Percentiles rank a stretch among this genome's conserved stretches.
Evolutionary conservation across 192 early-diverging fungal species (phyloP).

Genomic region (Coemansia sp.): DNA sequence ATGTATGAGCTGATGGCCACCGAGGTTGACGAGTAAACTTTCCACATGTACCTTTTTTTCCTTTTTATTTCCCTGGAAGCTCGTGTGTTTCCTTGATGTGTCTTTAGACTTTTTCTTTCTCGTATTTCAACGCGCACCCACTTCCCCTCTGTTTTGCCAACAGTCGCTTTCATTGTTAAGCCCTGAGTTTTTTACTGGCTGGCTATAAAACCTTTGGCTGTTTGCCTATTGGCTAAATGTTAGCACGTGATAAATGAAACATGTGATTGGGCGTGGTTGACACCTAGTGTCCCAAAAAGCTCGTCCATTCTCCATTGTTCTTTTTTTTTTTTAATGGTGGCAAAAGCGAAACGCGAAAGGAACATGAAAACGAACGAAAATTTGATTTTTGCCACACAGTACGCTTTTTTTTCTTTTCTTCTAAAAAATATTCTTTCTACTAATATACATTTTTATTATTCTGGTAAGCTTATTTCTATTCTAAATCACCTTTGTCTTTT

Average conservation of each 20-base stretch:
- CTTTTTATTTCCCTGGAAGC: slow-evolving; percentile 1
- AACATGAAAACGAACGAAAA: slow-evolving; percentile 7
- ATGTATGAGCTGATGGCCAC: slow-evolving; percentile 70
- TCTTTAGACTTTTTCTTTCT: background rate
- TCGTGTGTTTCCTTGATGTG: background rate
- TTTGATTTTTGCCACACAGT: background rate
- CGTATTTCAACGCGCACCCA: background rate
- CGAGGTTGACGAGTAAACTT: slow-evolving; percentile 52
- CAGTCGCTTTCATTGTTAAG: no score
- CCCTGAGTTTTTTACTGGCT: no score
- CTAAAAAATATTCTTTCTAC: slow-evolving; percentile 5
- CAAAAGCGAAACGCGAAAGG: background rate
- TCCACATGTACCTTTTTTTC: background rate
- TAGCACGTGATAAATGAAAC: background rate
- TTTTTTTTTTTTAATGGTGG: background rate
- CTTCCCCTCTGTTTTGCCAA: slow-evolving; percentile 1
- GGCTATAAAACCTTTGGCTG: no score
- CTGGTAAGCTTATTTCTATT: slow-evolving; percentile 34
- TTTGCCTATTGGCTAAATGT: slow-evolving; percentile 6
- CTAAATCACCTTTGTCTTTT: slow-evolving; percentile 8
- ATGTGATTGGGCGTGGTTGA: background rate
- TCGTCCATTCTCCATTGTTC: background rate
- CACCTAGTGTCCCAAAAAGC: background rate
- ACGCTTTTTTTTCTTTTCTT: slow-evolving; percentile 10
- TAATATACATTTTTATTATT: slow-evolving; percentile 7